phyloP scores from a whole-genome alignment of 495 filamentous ascomycete species.

The Trichoderma virens region DNA sequence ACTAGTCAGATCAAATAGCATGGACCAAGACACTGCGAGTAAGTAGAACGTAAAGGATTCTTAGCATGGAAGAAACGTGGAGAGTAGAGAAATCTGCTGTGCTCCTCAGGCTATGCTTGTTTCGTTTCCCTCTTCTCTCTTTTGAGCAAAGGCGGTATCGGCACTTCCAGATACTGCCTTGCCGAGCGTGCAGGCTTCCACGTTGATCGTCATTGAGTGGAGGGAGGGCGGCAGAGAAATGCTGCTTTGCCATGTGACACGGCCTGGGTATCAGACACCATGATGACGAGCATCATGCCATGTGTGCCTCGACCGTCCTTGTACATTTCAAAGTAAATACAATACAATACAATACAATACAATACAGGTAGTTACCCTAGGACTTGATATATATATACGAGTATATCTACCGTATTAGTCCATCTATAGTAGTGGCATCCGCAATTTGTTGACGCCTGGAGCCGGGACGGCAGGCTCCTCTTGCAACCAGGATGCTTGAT shows the following conservation, averaged over 20 bases:
- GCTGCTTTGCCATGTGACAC: neutral
- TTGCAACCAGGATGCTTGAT: neutral
- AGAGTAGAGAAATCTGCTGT: too few relatives aligned
- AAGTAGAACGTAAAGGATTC: neutral
- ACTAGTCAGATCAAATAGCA: neutral
- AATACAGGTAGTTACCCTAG: too few relatives aligned
- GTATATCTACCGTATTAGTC: too few relatives aligned
- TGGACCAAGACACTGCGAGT: neutral
- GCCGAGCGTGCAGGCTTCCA: neutral
- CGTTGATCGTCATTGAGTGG: neutral
- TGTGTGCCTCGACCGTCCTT: too few relatives aligned
- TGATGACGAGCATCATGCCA: too few relatives aligned
- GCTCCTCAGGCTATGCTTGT: neutral
- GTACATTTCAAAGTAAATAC: too few relatives aligned
- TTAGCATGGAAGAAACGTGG: too few relatives aligned
- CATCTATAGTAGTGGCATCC: neutral
- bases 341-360: too few relatives aligned
- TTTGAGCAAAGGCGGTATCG: neutral
- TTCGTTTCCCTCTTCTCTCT: neutral
- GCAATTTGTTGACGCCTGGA: neutral
- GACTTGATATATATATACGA: too few relatives aligned
- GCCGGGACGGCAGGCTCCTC: neutral
- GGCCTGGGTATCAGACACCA: neutral
- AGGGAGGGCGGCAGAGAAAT: neutral
- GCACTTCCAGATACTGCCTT: neutral